Conservation (phyloP, 768 basidiomycete genomes). For the Calocybe indica region DNA sequence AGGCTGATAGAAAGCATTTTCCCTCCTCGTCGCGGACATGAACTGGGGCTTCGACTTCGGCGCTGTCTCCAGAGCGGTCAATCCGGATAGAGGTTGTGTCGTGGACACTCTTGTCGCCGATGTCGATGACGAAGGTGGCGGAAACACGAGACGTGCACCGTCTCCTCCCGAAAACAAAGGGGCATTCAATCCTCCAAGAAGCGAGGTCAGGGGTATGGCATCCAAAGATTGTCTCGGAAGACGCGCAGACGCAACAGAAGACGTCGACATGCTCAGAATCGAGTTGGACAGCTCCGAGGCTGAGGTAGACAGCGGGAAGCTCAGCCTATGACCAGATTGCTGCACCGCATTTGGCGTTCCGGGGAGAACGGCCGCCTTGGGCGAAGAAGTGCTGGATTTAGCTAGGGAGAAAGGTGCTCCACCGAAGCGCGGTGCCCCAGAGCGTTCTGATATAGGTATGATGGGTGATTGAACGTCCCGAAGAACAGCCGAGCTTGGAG, state of each 20-base stretch:
- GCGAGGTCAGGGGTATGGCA: too few relatives aligned
- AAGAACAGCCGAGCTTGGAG: conserved; percentile 11
- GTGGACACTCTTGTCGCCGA: conserved; percentile 4
- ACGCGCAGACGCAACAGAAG: not conserved
- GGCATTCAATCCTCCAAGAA: not conserved
- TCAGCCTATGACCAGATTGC: conserved; percentile 25
- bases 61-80: not conserved
- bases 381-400: conserved; percentile 4
- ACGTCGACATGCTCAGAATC: not conserved
- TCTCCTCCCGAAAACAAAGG: not conserved
- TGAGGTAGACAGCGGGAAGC: conserved; percentile 3
- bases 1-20: conserved; percentile 64
- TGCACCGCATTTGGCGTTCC: conserved; percentile 3
- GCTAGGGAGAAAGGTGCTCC: conserved; percentile 13
- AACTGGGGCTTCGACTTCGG: conserved; percentile 15
- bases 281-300: not conserved
- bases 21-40: conserved; percentile 40
- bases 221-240: too few relatives aligned
- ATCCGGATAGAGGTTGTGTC: too few relatives aligned
- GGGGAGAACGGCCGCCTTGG: not conserved
- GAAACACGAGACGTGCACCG: conserved; percentile 1
- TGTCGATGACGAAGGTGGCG: conserved; percentile 11
- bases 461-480: conserved; percentile 8
- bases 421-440: conserved; percentile 31
- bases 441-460: conserved; percentile 20